Evolutionary conservation across 768 basidiomycete species (phyloP).

Genomic region (Strobilomyces dryophilus): DNA sequence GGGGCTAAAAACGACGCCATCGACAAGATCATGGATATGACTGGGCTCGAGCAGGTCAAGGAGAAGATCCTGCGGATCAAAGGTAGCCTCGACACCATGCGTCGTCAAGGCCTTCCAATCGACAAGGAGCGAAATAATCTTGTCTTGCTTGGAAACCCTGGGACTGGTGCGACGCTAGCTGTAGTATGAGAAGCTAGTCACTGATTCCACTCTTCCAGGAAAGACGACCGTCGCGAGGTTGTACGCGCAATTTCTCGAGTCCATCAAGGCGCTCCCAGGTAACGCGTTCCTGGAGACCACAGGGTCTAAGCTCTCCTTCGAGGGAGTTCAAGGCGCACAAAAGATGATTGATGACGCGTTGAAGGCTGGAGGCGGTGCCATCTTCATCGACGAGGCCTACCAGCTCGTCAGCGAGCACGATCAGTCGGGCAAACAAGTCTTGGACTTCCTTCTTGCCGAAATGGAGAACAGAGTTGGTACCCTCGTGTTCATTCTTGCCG

Average conservation of each 20-base stretch:
- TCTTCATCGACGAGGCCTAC: constrained; percentile 74
- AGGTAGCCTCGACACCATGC: constrained; percentile 43
- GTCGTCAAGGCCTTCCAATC: constrained; percentile 47
- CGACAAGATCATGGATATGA: constrained; percentile 65
- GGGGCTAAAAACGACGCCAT: constrained; percentile 48
- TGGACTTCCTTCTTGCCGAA: constrained; percentile 68
- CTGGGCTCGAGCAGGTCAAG: constrained; percentile 64
- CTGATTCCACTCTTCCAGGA: background rate
- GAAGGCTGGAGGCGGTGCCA: constrained; percentile 54
- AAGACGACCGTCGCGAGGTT: constrained; percentile 39
- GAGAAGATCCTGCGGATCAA: constrained; percentile 52
- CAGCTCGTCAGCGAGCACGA: constrained; percentile 45
- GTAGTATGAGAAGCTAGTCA: too few relatives aligned
- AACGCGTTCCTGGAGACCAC: constrained; percentile 57
- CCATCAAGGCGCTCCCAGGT: constrained; percentile 50
- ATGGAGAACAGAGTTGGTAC: constrained; percentile 69
- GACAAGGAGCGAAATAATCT: constrained; percentile 58
- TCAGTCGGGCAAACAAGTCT: constrained; percentile 49
- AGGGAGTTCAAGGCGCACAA: constrained; percentile 42
- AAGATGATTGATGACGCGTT: constrained; percentile 40
- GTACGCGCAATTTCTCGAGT: constrained; percentile 60
- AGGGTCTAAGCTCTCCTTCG: constrained; percentile 53
- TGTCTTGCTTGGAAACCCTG: constrained; percentile 63
- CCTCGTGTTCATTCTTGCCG: constrained; percentile 66
- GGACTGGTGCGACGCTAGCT: constrained; percentile 42